Percentiles rank a stretch among this genome's conserved stretches.
Conservation (phyloP, 1,284 basidiomycete species). For the Sphaerobolus stellatus region DNA sequence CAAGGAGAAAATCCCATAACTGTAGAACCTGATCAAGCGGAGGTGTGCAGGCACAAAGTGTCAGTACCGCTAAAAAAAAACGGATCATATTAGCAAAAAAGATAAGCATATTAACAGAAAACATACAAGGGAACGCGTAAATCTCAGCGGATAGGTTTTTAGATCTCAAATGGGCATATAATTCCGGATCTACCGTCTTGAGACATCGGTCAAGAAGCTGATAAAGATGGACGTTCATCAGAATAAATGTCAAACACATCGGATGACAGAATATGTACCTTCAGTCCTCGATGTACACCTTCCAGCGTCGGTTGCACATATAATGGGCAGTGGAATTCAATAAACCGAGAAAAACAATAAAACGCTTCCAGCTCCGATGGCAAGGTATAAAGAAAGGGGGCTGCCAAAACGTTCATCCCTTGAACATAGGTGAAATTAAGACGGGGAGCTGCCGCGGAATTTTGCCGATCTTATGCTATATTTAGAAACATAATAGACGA, state of each 20-base stretch:
- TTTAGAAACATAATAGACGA: neutral
- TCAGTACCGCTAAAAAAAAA: constrained; percentile 87
- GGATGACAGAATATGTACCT: constrained; percentile 50
- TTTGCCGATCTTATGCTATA: constrained; percentile 61
- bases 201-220: constrained; percentile 91
- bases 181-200: constrained; percentile 84
- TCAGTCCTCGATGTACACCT: constrained; percentile 91
- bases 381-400: constrained; percentile 95
- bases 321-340: constrained; percentile 88
- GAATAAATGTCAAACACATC: neutral
- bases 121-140: constrained; percentile 94
- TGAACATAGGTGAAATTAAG: constrained; percentile 93
- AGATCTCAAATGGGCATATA: constrained; percentile 78
- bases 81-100: constrained; percentile 1
- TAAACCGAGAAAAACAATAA: constrained; percentile 92
- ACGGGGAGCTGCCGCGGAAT: constrained; percentile 43
- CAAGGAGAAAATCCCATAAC: constrained; percentile 96
- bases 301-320: constrained; percentile 95
- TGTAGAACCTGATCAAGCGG: constrained; percentile 91
- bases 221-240: neutral
- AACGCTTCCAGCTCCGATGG: constrained; percentile 96
- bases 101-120: constrained; percentile 1
- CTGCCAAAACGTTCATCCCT: constrained; percentile 98
- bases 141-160: constrained; percentile 98
- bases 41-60: constrained; percentile 94